These are phyloP conservation scores for Seiridium unicorne DNA, from an alignment of 2,329 filamentous ascomycete species.

Conservation along the genomic window DNA sequence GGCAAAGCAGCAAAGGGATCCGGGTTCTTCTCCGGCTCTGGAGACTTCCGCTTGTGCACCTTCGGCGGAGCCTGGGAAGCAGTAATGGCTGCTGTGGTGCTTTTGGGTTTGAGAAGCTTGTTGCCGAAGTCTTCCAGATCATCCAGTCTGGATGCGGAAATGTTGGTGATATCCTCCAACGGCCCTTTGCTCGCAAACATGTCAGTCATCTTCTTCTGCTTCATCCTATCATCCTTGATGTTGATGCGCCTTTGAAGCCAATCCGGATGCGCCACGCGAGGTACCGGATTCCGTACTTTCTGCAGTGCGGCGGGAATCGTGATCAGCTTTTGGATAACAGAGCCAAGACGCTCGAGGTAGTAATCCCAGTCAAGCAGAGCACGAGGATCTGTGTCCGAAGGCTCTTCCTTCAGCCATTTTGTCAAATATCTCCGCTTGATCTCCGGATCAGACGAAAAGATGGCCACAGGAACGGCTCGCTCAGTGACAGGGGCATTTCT, in stretches of 20 bases:
- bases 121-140: conserved; percentile 84
- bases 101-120: conserved; percentile 65
- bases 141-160: conserved; percentile 49
- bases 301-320: conserved; percentile 97
- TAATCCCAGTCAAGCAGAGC: conserved; percentile 95
- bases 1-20: conserved; percentile 85
- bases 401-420: conserved; percentile 95
- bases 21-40: conserved; percentile 60
- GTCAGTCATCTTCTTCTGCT: conserved; percentile 98
- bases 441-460: conserved; percentile 89
- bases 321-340: conserved; percentile 97
- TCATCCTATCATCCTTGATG: conserved; percentile 93
- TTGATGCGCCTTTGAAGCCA: conserved; percentile 95
- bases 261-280: conserved; percentile 88
- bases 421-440: conserved; percentile 87
- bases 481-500: conserved; percentile 92
- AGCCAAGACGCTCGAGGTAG: conserved; percentile 91
- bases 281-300: conserved; percentile 92
- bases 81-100: conserved; percentile 50
- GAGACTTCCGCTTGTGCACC: conserved; percentile 70
- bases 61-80: conserved; percentile 53
- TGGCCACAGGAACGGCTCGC: conserved; percentile 89
- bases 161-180: conserved; percentile 70
- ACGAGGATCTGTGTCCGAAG: conserved; percentile 84
- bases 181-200: conserved; percentile 71